phyloP scores from a whole-genome alignment of 495 filamentous ascomycete species.

The Podospora didyma region DNA sequence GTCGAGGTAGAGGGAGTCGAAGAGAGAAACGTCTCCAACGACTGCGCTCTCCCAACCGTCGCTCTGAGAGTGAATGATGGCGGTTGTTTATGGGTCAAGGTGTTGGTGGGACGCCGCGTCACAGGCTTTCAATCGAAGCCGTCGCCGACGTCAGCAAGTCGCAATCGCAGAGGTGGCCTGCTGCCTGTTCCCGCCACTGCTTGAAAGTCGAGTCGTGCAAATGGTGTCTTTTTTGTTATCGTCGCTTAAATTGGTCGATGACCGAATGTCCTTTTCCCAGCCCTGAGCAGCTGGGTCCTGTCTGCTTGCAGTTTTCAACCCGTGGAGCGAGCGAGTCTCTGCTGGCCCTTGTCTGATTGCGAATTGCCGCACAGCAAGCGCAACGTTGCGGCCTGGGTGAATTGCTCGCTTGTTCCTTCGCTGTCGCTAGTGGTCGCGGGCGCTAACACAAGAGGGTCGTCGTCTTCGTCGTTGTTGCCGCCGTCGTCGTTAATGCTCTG shows the following conservation, averaged over 20 bases:
- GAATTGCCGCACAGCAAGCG: slow-evolving; percentile 17
- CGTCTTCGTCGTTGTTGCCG: not conserved
- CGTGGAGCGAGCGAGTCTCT: slow-evolving; percentile 1
- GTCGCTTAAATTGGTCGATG: slow-evolving; percentile 9
- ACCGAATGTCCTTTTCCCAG: slow-evolving; percentile 4
- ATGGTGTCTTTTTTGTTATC: not conserved
- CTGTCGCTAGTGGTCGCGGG: too few species aligned
- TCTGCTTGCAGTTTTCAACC: not conserved
- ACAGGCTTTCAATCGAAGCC: slow-evolving; percentile 3
- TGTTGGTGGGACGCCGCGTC: slow-evolving; percentile 1
- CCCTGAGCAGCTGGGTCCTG: not conserved
- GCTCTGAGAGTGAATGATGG: not conserved
- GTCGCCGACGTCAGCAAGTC: slow-evolving; percentile 12
- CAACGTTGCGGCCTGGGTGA: slow-evolving; percentile 12
- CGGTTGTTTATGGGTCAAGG: not conserved
- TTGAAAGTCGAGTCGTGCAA: not conserved
- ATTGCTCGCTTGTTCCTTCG: not conserved
- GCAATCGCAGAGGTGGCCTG: not conserved
- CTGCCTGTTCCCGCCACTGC: slow-evolving; percentile 5
- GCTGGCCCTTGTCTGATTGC: slow-evolving; percentile 18
- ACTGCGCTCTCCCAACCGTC: slow-evolving; percentile 5
- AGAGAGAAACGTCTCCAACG: slow-evolving; percentile 3
- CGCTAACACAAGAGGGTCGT: too few species aligned
- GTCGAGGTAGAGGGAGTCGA: slow-evolving; percentile 5
- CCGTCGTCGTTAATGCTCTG: not conserved